Conservation (phyloP, 1,284 basidiomycete genomes). For the Naganishia albida region DNA sequence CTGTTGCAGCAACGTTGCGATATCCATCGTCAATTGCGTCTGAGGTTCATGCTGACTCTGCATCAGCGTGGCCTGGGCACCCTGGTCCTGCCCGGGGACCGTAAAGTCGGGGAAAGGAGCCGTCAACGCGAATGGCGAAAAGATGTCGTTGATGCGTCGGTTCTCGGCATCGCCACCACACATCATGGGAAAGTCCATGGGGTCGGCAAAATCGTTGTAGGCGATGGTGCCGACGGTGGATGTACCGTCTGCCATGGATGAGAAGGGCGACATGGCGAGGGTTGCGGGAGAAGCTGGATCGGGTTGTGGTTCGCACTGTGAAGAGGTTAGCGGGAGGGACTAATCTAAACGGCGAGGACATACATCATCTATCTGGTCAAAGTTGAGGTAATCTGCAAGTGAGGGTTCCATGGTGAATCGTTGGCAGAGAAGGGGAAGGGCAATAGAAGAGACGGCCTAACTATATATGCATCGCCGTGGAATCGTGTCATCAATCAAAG, state of each 20-base stretch:
- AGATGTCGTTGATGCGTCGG: neutral
- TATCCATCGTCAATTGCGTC: neutral
- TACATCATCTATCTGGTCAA: conserved; percentile 18
- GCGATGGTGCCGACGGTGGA: conserved; percentile 23
- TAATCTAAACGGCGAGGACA: neutral
- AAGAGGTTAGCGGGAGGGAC: neutral
- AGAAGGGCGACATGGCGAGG: conserved; percentile 27
- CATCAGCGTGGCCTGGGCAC: conserved; percentile 24
- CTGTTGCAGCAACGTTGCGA: conserved; percentile 12
- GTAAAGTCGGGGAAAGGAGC: conserved; percentile 21
- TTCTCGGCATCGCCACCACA: conserved; percentile 5
- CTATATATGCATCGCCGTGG: neutral
- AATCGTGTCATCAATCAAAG: neutral
- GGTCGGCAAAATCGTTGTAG: conserved; percentile 11
- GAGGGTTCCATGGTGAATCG: conserved; percentile 13
- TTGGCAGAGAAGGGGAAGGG: neutral
- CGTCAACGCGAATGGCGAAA: conserved; percentile 23
- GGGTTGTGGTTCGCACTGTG: conserved; percentile 13
- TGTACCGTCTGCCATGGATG: conserved; percentile 16
- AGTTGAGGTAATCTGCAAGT: conserved; percentile 21
- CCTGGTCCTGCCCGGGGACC: conserved; percentile 9
- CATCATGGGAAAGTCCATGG: conserved; percentile 18
- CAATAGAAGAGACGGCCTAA: neutral
- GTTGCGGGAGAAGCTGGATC: conserved; percentile 18
- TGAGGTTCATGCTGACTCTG: conserved; percentile 5